Percentiles rank a stretch among this genome's conserved stretches.
phyloP scores from a whole-genome alignment of 345 rosid genomes.

The Jatropha curcas region DNA sequence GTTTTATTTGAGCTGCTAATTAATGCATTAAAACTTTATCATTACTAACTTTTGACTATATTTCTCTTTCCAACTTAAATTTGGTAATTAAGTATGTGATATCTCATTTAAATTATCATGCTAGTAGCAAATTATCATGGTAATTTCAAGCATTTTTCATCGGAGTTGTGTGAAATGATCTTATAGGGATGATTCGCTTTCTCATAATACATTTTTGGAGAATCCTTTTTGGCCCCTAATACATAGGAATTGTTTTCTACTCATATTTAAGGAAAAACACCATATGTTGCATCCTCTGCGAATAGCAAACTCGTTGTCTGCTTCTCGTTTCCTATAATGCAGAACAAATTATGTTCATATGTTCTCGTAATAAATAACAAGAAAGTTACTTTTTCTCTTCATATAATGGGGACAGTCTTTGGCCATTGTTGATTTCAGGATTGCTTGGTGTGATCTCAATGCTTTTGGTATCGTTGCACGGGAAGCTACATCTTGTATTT shows the following conservation, averaged over 20 bases:
- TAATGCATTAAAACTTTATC: conserved; percentile 7
- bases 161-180: background rate
- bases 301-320: background rate
- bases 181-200: background rate
- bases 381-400: background rate
- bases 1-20: background rate
- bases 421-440: conserved; percentile 47
- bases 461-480: conserved; percentile 64
- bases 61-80: background rate
- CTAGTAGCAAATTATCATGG: too few relatives aligned
- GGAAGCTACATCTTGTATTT: conserved; percentile 64
- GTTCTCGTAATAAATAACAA: background rate
- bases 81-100: background rate
- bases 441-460: conserved; percentile 64
- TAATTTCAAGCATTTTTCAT: too few relatives aligned
- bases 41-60: background rate
- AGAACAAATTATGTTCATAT: background rate
- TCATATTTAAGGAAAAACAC: background rate
- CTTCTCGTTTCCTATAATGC: background rate
- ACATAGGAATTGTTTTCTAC: background rate
- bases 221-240: background rate
- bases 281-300: background rate
- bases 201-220: background rate
- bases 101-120: background rate
- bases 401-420: background rate